phyloP scores from a whole-genome alignment of 306 rosid species.

The Vicia faba region DNA sequence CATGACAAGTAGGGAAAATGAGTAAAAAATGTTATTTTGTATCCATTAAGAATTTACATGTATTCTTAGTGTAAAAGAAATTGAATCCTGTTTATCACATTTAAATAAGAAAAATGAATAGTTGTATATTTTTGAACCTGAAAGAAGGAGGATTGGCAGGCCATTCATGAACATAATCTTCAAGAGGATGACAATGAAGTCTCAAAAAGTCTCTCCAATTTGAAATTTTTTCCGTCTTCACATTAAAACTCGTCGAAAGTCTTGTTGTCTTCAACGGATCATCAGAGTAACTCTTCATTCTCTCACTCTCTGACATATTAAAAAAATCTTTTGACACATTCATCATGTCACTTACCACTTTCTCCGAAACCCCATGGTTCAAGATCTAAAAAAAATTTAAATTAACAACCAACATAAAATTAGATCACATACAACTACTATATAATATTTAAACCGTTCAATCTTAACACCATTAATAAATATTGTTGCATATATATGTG shows the following conservation, averaged over 20 bases:
- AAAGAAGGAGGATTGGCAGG: constrained; percentile 73
- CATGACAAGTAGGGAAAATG: no score
- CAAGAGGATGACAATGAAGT: constrained; percentile 78
- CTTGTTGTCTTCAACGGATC: constrained; percentile 76
- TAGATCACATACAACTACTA: background rate
- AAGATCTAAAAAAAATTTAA: constrained; percentile 43
- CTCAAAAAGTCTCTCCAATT: constrained; percentile 92
- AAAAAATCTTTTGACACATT: constrained; percentile 61
- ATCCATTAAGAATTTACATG: no score
- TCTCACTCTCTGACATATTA: constrained; percentile 63
- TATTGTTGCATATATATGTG: no score
- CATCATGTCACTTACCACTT: constrained; percentile 52
- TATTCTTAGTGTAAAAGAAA: no score
- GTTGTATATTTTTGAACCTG: constrained; percentile 36
- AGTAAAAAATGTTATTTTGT: no score
- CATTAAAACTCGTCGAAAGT: constrained; percentile 83
- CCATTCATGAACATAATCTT: constrained; percentile 72
- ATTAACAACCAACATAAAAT: background rate
- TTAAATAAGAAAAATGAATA: background rate
- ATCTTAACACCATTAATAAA: no score
- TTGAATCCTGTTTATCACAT: no score
- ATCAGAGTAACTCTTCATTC: constrained; percentile 75
- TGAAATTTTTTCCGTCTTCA: constrained; percentile 64
- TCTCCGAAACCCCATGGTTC: constrained; percentile 63
- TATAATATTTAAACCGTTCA: no score